Evolutionary conservation across 192 early-diverging fungal species (phyloP), one percentile per base, ranked within the genome.

Genomic region (Funneliformis mosseae): DNA sequence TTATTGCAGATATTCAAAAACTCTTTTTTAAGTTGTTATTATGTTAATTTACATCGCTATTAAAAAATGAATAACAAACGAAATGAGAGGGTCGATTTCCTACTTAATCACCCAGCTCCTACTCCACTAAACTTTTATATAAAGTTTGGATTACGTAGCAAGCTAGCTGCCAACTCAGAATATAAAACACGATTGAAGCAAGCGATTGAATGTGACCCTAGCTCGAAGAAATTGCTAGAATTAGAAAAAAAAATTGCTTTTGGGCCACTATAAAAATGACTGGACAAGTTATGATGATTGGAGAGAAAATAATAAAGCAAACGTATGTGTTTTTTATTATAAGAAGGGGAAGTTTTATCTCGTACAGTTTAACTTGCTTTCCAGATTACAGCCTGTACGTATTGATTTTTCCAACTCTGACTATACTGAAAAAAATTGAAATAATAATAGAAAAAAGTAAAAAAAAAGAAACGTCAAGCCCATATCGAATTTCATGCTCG

Each of bases 151-250:
- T 77, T 63, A 63, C 61, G 75, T 23, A 62, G 60, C 41, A 62
- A 60, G 23, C 62, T 14, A 77, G 23, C 8, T 46, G 76, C 62
- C 38, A 59, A 25, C 10, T 8, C 12, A 23, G 50, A 60, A 6
- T 77, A 77, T 42, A 59, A 63, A 77, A 42, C 62, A 63, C 61
- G 76, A 46, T 16, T 77, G 62, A 77, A 64, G 39, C 76, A 77
- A 27, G 61, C 76, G 23, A 27, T 60, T 43, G 16, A 75, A 60
- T 43, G 48, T 23, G 76, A 3, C 4, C 76, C 41, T 18, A 42
- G 9, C 41, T 77, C 76, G 21, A 43, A 78, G 64, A 73, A 25
- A 27, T 55, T 78, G 23, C 67, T 78, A 25, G 25, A 46, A 21
- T 23, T 45, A 41, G 69, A 72, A 78, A 73, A 55, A n/a, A 78